Evolutionary conservation across 768 basidiomycete genomes (phyloP), one percentile per base, ranked within the genome.

Genomic region (Rhodosporidiobolus sp.): DNA sequence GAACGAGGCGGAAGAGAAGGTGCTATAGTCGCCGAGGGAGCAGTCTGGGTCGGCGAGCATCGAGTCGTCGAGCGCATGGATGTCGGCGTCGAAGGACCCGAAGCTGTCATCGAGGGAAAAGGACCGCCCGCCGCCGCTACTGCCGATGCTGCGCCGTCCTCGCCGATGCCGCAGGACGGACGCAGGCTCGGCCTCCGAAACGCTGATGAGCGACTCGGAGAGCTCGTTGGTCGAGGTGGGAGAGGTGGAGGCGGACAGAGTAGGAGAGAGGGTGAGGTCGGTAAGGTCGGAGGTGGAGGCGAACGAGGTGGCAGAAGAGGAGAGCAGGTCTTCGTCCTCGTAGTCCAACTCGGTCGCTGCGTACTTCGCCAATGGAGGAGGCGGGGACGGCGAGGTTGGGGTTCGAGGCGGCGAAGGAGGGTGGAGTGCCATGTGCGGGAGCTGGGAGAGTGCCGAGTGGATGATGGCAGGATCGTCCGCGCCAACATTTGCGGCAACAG

Each of bases 401-500:
- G 64, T 54, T 1, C 32, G 45, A 49, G 54, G 38, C 19, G 49
- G 59, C 9, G 65, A 52, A 7, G 50, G 48, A 17, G 48, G 52
- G 4, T 55, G 53, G 49, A 73, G 63, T 17, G 58, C 45, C 19
- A 79, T 52, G 22, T 63, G 55, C 14, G 78, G 78, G 0, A 78
- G 69, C 49, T 77, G 77, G 3, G 77, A 76, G 26, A 84, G 79
- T 1, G 81, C 77, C 0, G 82, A 80, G 70, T 83, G 83, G 0
- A 83, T 76, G 11, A 82, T 77, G 1, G 79, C 80, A 0, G 83
- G 82, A 69, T 84, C 83, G 19, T 81, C 79, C 3, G 46, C 65
- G 65, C 56, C 7, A 32, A 49, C 16, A 35, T 69, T 50, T 17
- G 75, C 34, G 14, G 67, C 60, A n/a, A 82, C 73, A 19, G 63